Conservation (phyloP, 768 basidiomycete genomes). For the Mycena kentingensis region DNA sequence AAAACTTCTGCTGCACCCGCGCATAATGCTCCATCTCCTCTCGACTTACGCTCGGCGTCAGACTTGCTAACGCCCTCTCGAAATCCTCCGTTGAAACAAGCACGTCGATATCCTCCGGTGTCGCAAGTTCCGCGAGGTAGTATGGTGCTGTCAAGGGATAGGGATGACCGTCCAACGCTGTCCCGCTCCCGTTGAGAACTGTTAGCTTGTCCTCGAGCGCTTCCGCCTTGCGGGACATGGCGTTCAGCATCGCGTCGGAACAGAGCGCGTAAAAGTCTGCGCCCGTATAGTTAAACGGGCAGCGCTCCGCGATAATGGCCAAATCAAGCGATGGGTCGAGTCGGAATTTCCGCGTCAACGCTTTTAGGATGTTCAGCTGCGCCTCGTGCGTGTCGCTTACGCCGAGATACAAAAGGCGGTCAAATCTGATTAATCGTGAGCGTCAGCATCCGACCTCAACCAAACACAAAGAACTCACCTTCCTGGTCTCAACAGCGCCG, state of each 20-base stretch:
- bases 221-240: constrained; percentile 87
- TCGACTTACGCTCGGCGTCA: constrained; percentile 82
- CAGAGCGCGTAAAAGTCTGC: constrained; percentile 98
- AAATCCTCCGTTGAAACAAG: constrained; percentile 73
- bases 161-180: constrained; percentile 50
- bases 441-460: not conserved
- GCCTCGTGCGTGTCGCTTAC: constrained; percentile 85
- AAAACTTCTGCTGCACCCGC: constrained; percentile 69
- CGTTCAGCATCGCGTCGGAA: constrained; percentile 93
- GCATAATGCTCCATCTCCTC: constrained; percentile 86
- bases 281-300: constrained; percentile 93
- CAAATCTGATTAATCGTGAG: constrained; percentile 64
- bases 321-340: constrained; percentile 72
- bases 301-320: constrained; percentile 61
- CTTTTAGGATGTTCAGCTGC: constrained; percentile 84
- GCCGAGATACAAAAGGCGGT: constrained; percentile 94
- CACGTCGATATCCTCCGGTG: constrained; percentile 66
- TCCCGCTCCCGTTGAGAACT: constrained; percentile 46
- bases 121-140: constrained; percentile 83
- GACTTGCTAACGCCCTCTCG: constrained; percentile 62
- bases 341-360: constrained; percentile 90
- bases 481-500: constrained; percentile 87
- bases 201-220: constrained; percentile 73
- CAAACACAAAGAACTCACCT: constrained; percentile 46
- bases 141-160: constrained; percentile 84